Base-by-base conservation (phyloP, 805 yeast genomes). In the Barnettozyma californica region DNA sequence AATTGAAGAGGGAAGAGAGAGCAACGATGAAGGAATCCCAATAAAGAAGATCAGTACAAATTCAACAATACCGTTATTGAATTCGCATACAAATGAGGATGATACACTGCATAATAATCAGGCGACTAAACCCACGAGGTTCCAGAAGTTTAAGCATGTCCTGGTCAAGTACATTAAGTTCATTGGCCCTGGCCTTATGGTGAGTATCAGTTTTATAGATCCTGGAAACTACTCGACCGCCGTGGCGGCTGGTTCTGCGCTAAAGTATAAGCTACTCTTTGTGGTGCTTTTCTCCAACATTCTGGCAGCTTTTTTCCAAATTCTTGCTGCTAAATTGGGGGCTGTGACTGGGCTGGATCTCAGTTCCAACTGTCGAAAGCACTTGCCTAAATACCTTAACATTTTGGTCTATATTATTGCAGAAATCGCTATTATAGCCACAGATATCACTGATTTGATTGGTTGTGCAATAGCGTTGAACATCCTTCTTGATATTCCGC, bases 181-280 rank as follows among this genome's bases (percentile, higher is more conserved):
- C 63, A 73, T 92, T n/a, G 98, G 98, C 0, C 98, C 98, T 0
- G 98, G 99, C 0, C 70, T 92, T 43, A 85, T 92, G 95, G 95
- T 94, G 2, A 78, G 91, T 5, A 96, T 92, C 31, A 92, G 97
- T 0, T 94, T 91, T 65, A 88, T 94, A 89, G 98, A 92, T 60
- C 98, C 99, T 0, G 99, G 99, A 5, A 92, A 94, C 68, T 92
- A 91, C 67, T 85, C 96, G 35, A 88, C 97, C 1, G 95, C 94
- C 9, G 96, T 92, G 13, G 87, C 94, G 9, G 94, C 95, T 1
- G 96, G 96, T n/a, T 84, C 96, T 29, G 84, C 87, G 25, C 88
- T 85, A 64, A 80, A 84, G 55, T 92, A 84, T 64, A 83, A 86
- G 50, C 70, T 91, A 31, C 66, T 92, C 27, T 91, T 90, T 63